Base-by-base conservation (phyloP, 495 filamentous ascomycete species). In the Aeminium ludgeri region DNA sequence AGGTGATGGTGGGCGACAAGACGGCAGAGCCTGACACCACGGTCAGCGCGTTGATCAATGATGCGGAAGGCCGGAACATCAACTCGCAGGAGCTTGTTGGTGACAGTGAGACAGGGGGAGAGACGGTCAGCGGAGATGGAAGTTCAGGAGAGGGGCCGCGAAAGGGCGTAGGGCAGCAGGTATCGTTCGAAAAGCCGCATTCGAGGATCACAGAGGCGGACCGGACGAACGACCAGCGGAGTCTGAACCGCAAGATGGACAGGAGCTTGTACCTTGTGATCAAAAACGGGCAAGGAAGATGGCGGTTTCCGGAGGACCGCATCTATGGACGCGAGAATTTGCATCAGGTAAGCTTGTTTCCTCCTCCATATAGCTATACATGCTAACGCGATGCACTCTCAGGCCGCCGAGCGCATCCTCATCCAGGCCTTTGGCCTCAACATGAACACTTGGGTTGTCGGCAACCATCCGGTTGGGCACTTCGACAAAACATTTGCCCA, bases 371-470 rank as follows among this genome's bases (percentile, higher is more conserved):
- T 20, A 35, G 19, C 30, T 30, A 2, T 45, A 19, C 16, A 15
- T 35, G 32, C 49, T 55, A 43, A 56, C 52, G 8, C 23, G 5
- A 6, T 40, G 35, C 17, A 30, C 25, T 51, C 29, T 19, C 28
- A 97, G 91, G 80, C 80, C 23, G 87, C 87, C 33, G 72, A 79
- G 46, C 74, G 85, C 36, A 73, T 80, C 44, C 68, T 96, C 4
- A 58, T 70, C 33, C 72, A 86, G 48, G 64, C 84, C 10, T 83
- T 73, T 10, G 89, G 89, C 44, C 59, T 80, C 20, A 94, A 99
- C 68, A 96, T 99, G 87, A 95, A 96, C 66, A 95, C 86, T 43
- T 99, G 91, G 86, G 70, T 96, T 51, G 81, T 96, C 44, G 89
- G 87, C 44, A 82, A 79, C 52, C 81, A 80, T 48, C 89, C 89